Percentiles rank a stretch among this genome's conserved stretches.
Evolutionary conservation across 306 rosid genomes (phyloP).

Genomic region (Cercis canadensis): DNA sequence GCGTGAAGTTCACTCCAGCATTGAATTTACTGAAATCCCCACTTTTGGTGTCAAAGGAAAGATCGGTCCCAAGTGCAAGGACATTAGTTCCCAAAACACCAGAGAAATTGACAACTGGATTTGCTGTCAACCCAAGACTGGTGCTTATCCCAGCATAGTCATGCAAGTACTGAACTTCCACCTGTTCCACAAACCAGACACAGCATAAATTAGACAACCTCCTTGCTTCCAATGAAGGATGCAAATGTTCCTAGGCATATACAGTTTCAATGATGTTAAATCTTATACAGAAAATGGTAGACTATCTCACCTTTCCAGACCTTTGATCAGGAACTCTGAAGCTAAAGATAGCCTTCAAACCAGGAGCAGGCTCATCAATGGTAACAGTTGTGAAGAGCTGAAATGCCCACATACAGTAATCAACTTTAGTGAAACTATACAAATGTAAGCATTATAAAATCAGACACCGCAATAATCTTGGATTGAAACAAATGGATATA

Average conservation of each 20-base stretch:
- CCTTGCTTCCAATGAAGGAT: constrained; percentile 1
- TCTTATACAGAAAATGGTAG: neutral
- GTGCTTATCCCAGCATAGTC: constrained; percentile 82
- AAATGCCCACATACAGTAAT: constrained; percentile 13
- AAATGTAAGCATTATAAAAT: neutral
- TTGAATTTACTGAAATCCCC: constrained; percentile 73
- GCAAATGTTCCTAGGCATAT: neutral
- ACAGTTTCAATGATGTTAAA: constrained; percentile 4
- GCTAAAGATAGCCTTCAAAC: constrained; percentile 77
- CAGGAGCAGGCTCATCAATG: constrained; percentile 77
- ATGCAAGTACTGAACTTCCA: constrained; percentile 80
- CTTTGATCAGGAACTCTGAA: constrained; percentile 87
- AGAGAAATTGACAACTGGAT: constrained; percentile 81
- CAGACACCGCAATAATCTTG: too few relatives aligned
- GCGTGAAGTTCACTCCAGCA: constrained; percentile 71
- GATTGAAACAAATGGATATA: constrained; percentile 6
- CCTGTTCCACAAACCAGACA: constrained; percentile 56
- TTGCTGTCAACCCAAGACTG: constrained; percentile 84
- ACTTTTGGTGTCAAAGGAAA: constrained; percentile 71
- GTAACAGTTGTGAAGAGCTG: constrained; percentile 81
- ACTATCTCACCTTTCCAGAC: constrained; percentile 82
- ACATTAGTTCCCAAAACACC: constrained; percentile 75
- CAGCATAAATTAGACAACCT: neutral
- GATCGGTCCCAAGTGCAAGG: constrained; percentile 74
- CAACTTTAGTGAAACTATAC: constrained; percentile 15